Conservation (phyloP, 805 yeast genomes). For the Sugiyamaella boreocaroliniensis region DNA sequence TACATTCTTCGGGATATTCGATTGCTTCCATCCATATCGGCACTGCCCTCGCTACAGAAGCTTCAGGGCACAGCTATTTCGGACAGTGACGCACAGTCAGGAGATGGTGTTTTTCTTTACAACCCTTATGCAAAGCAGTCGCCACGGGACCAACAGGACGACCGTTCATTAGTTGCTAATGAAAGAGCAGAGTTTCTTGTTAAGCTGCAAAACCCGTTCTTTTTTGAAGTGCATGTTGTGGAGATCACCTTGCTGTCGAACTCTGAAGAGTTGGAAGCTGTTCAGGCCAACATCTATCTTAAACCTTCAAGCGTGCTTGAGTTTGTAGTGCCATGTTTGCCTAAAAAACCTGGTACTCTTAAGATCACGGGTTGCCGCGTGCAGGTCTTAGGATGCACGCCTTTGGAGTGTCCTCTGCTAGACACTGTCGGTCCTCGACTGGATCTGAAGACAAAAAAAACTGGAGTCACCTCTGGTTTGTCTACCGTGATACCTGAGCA, state of each 20-base stretch:
- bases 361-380: slow-evolving; percentile 47
- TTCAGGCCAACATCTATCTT: slow-evolving; percentile 21
- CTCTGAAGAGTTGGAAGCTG: slow-evolving; percentile 20
- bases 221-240: slow-evolving; percentile 59
- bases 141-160: slow-evolving; percentile 9
- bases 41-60: neutral
- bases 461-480: slow-evolving; percentile 16
- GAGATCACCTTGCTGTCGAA: slow-evolving; percentile 25
- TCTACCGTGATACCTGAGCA: neutral
- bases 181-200: slow-evolving; percentile 56
- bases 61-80: neutral
- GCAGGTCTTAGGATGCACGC: slow-evolving; percentile 44
- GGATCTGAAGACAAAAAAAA: slow-evolving; percentile 27
- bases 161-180: slow-evolving; percentile 42
- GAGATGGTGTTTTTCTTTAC: slow-evolving; percentile 41
- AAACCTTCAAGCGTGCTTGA: slow-evolving; percentile 25
- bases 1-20: slow-evolving; percentile 48
- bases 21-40: slow-evolving; percentile 14
- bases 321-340: slow-evolving; percentile 18
- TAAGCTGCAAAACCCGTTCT: slow-evolving; percentile 70
- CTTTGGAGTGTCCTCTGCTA: slow-evolving; percentile 33
- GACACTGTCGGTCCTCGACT: slow-evolving; percentile 1
- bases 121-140: slow-evolving; percentile 42
- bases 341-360: slow-evolving; percentile 44
- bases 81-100: slow-evolving; percentile 1